These are phyloP conservation scores for Apiospora saccharicola DNA, from an alignment of 2,329 filamentous ascomycete species.

Conservation along the genomic window DNA sequence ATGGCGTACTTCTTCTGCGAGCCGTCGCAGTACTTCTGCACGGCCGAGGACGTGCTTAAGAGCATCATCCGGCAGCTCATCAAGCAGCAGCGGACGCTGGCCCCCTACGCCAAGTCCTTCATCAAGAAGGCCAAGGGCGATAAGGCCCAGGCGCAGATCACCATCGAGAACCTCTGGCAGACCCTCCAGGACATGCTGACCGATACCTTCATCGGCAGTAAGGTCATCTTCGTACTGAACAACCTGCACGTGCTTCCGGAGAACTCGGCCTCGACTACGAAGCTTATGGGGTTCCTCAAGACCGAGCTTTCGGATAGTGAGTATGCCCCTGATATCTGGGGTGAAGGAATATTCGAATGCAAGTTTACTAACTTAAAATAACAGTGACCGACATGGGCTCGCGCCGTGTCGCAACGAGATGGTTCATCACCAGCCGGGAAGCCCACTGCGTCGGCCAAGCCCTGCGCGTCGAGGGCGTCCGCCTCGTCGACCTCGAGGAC, in stretches of 20 bases:
- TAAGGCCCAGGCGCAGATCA: constrained; percentile 41
- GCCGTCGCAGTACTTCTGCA: constrained; percentile 44
- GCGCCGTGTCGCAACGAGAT: constrained; percentile 42
- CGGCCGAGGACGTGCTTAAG: constrained; percentile 50
- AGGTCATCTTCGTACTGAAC: constrained; percentile 50
- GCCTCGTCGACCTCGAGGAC: constrained; percentile 47
- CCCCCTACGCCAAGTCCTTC: constrained; percentile 47
- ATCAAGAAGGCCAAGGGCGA: constrained; percentile 41
- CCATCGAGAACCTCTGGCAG: constrained; percentile 50
- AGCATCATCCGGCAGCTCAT: constrained; percentile 50
- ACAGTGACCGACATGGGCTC: constrained; percentile 31
- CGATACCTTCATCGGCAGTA: constrained; percentile 46
- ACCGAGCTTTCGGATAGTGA: constrained; percentile 39
- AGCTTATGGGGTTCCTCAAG: constrained; percentile 44
- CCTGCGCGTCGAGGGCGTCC: constrained; percentile 39
- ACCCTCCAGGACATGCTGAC: constrained; percentile 50
- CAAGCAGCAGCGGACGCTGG: constrained; percentile 42
- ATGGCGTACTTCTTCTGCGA: constrained; percentile 53
- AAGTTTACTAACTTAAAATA: not conserved
- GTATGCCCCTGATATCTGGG: not conserved
- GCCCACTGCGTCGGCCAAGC: constrained; percentile 43
- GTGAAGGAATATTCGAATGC: fast-evolving
- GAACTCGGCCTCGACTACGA: constrained; percentile 45
- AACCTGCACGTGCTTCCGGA: constrained; percentile 49
- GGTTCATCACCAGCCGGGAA: constrained; percentile 51